A percentile compares a stretch with the other conserved stretches of the same genome.
Evolutionary conservation across 495 filamentous ascomycete species (phyloP).

Genomic region (Platismatia glauca): DNA sequence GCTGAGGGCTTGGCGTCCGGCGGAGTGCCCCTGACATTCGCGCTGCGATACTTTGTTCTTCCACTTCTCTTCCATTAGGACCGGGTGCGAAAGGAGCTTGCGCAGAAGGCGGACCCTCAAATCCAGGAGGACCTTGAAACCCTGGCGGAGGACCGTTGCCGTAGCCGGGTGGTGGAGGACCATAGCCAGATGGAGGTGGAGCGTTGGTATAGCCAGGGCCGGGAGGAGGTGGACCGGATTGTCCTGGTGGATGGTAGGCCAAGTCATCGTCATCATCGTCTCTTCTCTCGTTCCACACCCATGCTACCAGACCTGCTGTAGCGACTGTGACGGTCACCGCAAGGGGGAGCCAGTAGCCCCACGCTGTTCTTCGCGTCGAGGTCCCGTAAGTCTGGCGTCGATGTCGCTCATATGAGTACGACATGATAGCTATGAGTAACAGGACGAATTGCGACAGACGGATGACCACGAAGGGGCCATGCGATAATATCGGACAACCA

Average conservation of each 20-base stretch:
- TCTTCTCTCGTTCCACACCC: slow-evolving; percentile 83
- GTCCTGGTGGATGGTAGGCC: slow-evolving; percentile 26
- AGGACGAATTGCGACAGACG: neutral
- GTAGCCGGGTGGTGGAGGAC: slow-evolving; percentile 21
- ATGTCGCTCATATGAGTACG: slow-evolving; percentile 59
- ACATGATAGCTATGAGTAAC: slow-evolving; percentile 42
- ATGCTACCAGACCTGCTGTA: slow-evolving; percentile 73
- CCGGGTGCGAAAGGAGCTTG: slow-evolving; percentile 24
- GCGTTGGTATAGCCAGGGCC: slow-evolving; percentile 30
- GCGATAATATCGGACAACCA: neutral
- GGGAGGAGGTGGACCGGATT: slow-evolving; percentile 32
- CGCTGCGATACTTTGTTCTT: slow-evolving; percentile 58
- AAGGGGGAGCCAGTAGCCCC: slow-evolving; percentile 80
- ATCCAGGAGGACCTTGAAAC: slow-evolving; percentile 29
- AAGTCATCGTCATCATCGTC: slow-evolving; percentile 58
- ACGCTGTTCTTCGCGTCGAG: slow-evolving; percentile 53
- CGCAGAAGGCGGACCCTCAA: slow-evolving; percentile 21
- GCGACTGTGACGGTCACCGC: slow-evolving; percentile 77
- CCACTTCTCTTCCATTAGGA: slow-evolving; percentile 22
- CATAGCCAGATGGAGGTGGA: slow-evolving; percentile 15
- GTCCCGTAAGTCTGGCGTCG: slow-evolving; percentile 50
- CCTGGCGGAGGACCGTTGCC: slow-evolving; percentile 32
- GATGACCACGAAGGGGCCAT: slow-evolving; percentile 12
- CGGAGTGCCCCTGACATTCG: slow-evolving; percentile 76
- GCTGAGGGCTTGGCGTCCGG: slow-evolving; percentile 81